A percentile compares a stretch with the other conserved stretches of the same genome.
Evolutionary conservation across 495 filamentous ascomycete genomes (phyloP).

Genomic region (Aspergillus mulundensis): DNA sequence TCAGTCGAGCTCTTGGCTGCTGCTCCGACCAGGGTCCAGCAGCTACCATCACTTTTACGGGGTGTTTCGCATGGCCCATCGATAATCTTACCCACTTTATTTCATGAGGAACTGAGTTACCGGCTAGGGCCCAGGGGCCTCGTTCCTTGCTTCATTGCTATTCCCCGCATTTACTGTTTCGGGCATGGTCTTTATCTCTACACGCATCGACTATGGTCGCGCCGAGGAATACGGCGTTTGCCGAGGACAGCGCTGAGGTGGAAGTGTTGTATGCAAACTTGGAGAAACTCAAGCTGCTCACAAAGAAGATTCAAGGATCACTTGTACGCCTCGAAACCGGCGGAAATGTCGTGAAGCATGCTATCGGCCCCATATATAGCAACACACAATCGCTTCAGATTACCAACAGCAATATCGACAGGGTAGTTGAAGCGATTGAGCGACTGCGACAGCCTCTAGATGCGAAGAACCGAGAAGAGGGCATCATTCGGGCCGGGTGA

Average conservation of each 20-base stretch:
- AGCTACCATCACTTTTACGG: too few relatives aligned
- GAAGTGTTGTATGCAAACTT: constrained; percentile 64
- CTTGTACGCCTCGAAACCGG: constrained; percentile 78
- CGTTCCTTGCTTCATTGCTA: constrained; percentile 5
- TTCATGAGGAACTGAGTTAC: not conserved
- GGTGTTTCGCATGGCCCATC: too few relatives aligned
- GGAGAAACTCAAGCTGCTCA: constrained; percentile 66
- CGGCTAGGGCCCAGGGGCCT: constrained; percentile 26
- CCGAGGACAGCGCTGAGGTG: constrained; percentile 70
- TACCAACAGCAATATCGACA: constrained; percentile 83
- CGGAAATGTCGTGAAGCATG: constrained; percentile 83
- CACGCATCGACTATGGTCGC: constrained; percentile 50
- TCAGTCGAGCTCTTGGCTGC: not conserved
- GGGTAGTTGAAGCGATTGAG: constrained; percentile 80
- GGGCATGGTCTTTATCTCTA: constrained; percentile 28
- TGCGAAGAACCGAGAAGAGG: constrained; percentile 82
- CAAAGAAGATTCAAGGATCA: constrained; percentile 89
- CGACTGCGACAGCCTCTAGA: constrained; percentile 82
- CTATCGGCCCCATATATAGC: constrained; percentile 87
- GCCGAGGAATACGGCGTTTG: constrained; percentile 51
- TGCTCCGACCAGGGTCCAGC: not conserved
- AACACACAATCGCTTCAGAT: constrained; percentile 86
- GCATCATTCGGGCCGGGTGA: constrained; percentile 79
- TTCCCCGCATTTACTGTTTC: not conserved
- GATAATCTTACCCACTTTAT: not conserved